Conservation (phyloP, 2,329 filamentous ascomycete species). For the Beauveria brongniartii region DNA sequence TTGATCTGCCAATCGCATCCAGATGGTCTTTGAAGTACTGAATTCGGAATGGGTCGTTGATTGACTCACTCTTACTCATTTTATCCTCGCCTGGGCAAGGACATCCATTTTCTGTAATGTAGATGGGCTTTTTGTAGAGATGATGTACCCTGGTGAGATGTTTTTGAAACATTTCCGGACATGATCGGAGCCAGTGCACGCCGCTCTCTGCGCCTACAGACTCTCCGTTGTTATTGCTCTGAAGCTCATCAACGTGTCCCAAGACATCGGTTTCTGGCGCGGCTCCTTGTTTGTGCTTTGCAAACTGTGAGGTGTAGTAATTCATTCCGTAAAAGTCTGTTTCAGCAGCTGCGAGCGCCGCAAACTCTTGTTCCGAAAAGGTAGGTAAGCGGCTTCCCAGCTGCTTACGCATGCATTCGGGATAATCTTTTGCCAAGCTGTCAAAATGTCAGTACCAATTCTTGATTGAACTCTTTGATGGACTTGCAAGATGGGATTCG, state of each 20-base stretch:
- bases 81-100: conserved; percentile 27
- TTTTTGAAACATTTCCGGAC: conserved; percentile 21
- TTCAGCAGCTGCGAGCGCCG: conserved; percentile 18
- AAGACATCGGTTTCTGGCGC: conserved; percentile 23
- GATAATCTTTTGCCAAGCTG: conserved; percentile 25
- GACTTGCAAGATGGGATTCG: conserved; percentile 29
- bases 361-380: conserved; percentile 22
- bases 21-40: conserved; percentile 31
- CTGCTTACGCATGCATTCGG: conserved; percentile 27
- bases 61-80: conserved; percentile 26
- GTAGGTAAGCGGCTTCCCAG: conserved; percentile 23
- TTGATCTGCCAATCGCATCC: conserved; percentile 26
- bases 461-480: neutral
- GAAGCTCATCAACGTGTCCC: conserved; percentile 26
- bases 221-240: conserved; percentile 22
- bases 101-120: conserved; percentile 27
- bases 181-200: conserved; percentile 27
- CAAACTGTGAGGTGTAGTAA: conserved; percentile 31
- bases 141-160: conserved; percentile 20
- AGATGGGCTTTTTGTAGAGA: conserved; percentile 21
- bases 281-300: conserved; percentile 18
- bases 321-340: conserved; percentile 34
- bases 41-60: conserved; percentile 29
- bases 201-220: conserved; percentile 24
- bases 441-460: neutral